Evolutionary conservation across 768 basidiomycete genomes (phyloP).

Genomic region (Tephrocybe sp.): DNA sequence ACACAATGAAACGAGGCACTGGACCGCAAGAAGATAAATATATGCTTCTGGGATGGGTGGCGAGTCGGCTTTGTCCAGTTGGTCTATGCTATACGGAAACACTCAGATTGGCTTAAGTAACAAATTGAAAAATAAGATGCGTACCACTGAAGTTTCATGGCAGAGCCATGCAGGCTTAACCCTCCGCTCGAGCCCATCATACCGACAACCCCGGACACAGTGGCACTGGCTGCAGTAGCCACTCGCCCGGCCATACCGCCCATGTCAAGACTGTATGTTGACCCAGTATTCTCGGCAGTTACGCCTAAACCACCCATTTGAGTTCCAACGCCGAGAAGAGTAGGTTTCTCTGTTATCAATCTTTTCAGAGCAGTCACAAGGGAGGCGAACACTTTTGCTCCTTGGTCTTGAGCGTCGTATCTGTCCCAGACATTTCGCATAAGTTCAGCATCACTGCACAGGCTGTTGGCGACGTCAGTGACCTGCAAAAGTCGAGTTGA

Average conservation of each 20-base stretch:
- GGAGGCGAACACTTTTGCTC: constrained; percentile 71
- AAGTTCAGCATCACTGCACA: constrained; percentile 79
- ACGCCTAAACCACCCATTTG: constrained; percentile 85
- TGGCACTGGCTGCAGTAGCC: constrained; percentile 78
- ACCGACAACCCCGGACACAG: constrained; percentile 80
- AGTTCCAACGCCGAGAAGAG: constrained; percentile 70
- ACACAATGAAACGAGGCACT: constrained; percentile 82
- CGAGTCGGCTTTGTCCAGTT: constrained; percentile 95
- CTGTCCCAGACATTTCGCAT: constrained; percentile 77
- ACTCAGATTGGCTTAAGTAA: not conserved
- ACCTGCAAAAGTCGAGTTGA: not conserved
- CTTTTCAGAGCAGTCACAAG: constrained; percentile 84
- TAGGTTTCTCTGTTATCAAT: constrained; percentile 85
- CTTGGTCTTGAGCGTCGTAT: constrained; percentile 61
- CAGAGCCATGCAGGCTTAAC: constrained; percentile 66
- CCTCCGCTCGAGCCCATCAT: constrained; percentile 76
- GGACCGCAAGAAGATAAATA: constrained; percentile 87
- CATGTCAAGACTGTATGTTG: constrained; percentile 58
- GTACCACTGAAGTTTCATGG: constrained; percentile 92
- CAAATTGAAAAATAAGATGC: constrained; percentile 19
- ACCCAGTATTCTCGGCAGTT: constrained; percentile 32
- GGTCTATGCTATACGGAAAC: constrained; percentile 73
- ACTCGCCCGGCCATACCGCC: constrained; percentile 79
- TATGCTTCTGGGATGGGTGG: constrained; percentile 93
- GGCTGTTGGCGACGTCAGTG: constrained; percentile 28